Evolutionary conservation across 2,329 filamentous ascomycete genomes (phyloP), one percentile per base, ranked within the genome.

Genomic region (Ophiocordyceps camponoti-rufipedis): DNA sequence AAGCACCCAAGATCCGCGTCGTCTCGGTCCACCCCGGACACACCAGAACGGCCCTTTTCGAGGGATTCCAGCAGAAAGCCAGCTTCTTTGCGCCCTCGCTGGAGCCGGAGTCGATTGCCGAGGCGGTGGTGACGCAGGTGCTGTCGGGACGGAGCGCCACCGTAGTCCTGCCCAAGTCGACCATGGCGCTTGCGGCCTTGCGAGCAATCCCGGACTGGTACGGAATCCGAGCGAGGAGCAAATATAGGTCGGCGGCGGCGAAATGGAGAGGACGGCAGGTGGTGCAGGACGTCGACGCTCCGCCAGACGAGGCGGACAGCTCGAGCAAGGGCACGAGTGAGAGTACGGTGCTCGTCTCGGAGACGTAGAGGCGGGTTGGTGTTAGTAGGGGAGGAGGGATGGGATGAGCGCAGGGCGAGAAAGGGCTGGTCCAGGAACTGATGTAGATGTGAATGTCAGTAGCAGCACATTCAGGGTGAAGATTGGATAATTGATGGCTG

Each of bases 151-250:
- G 62, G 44, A 69, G 69, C 48, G 70, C 65, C 5, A 64, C 69
- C 51, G 54, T 74, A 14, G 60, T 73, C 18, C 51, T 74, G 23
- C 67, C 72, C 6, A 52, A 47, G 1, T 62, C 69, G 29, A 66
- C 61, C 3, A 53, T 52, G 4, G 46, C 59, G 2, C 51, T 72
- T 41, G 52, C 67, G 46, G 62, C 66, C 35, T 55, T 76, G 47
- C 64, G 74, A 32, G 67, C 62, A 0, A 58, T 75, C 51, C 80
- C 81, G n/a, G 62, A 74, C 52, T 85, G 79, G 79, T 68, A 77
- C 54, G 68, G 78, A 60, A 65, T 71, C 51, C 54, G 59, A 14
- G n/a, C 74, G 47, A 62, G 78, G 50, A 63, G 66, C 31, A 59
- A 61, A 48, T 59, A 56, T 19, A 54, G 63, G 50, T 54, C 50